Percentiles rank a stretch among this genome's conserved stretches.
phyloP scores from a whole-genome alignment of 2,329 filamentous ascomycete genomes.

The Colletotrichum cordylinicola region DNA sequence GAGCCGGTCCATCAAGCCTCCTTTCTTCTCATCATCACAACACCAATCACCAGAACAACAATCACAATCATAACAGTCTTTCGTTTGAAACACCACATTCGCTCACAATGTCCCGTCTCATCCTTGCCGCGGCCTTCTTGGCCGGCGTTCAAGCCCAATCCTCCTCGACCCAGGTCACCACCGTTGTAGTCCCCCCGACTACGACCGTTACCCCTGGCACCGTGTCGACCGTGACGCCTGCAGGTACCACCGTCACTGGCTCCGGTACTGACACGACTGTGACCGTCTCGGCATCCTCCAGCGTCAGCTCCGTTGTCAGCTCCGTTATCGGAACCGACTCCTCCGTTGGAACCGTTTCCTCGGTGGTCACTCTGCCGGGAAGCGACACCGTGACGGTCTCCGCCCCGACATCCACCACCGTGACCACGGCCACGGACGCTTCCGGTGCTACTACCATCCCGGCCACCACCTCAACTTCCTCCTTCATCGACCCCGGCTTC shows the following conservation, averaged over 20 bases:
- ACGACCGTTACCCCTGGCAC: neutral
- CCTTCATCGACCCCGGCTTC: neutral
- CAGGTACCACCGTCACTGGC: neutral
- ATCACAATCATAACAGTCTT: neutral
- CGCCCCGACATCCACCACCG: neutral
- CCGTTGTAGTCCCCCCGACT: neutral
- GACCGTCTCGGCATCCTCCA: neutral
- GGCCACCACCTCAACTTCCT: neutral
- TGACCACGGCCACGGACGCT: neutral
- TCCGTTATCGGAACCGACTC: neutral
- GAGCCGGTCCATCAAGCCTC: neutral
- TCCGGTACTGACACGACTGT: neutral
- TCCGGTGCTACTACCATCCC: neutral
- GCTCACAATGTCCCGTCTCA: neutral
- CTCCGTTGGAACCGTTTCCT: neutral
- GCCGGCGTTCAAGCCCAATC: neutral
- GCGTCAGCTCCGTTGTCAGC: neutral
- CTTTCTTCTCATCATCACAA: neutral
- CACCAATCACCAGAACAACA: neutral
- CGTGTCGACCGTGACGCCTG: neutral
- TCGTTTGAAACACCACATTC: neutral
- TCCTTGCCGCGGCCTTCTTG: neutral
- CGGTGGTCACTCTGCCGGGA: neutral
- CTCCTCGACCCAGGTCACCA: neutral
- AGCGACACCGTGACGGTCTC: neutral